These are phyloP conservation scores for Diaporthe humulicola DNA, from an alignment of 2,329 filamentous ascomycete species.

Conservation along the genomic window DNA sequence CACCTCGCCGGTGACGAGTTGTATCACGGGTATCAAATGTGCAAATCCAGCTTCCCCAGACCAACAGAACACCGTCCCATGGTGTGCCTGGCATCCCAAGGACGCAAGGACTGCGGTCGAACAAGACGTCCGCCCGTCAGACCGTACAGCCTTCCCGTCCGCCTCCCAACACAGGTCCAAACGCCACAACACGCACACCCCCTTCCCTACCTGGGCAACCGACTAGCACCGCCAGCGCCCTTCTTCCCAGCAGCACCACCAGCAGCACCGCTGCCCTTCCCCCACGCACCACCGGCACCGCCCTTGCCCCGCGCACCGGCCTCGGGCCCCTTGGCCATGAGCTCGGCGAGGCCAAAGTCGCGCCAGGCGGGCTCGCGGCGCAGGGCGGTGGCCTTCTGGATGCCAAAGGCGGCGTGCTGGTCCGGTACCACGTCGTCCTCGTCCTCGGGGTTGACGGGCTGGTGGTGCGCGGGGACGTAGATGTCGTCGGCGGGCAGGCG, in stretches of 20 bases:
- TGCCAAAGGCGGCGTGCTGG: slow-evolving; percentile 89
- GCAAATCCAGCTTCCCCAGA: not conserved
- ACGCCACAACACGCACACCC: not conserved
- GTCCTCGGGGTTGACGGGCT: slow-evolving; percentile 88
- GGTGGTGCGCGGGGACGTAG: slow-evolving; percentile 83
- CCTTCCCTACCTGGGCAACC: slow-evolving; percentile 8
- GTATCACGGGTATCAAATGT: slow-evolving; percentile 21
- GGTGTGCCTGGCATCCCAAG: no score
- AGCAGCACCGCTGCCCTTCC: slow-evolving; percentile 29
- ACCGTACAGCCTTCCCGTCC: not conserved
- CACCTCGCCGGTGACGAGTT: not conserved
- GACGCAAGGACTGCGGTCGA: not conserved
- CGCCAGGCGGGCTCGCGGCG: slow-evolving; percentile 81
- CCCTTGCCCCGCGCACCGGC: slow-evolving; percentile 39
- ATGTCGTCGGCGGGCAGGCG: slow-evolving; percentile 82
- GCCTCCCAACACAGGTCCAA: not conserved
- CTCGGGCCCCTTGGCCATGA: slow-evolving; percentile 75
- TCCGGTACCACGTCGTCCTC: slow-evolving; percentile 91
- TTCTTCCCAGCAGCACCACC: slow-evolving; percentile 27
- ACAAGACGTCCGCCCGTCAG: not conserved
- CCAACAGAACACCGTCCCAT: not conserved
- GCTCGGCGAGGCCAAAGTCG: slow-evolving; percentile 78
- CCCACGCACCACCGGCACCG: slow-evolving; percentile 38
- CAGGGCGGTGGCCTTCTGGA: slow-evolving; percentile 82
- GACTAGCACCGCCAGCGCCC: not conserved